phyloP scores from a whole-genome alignment of 2,329 filamentous ascomycete genomes.

The Diplodia sapinea region DNA sequence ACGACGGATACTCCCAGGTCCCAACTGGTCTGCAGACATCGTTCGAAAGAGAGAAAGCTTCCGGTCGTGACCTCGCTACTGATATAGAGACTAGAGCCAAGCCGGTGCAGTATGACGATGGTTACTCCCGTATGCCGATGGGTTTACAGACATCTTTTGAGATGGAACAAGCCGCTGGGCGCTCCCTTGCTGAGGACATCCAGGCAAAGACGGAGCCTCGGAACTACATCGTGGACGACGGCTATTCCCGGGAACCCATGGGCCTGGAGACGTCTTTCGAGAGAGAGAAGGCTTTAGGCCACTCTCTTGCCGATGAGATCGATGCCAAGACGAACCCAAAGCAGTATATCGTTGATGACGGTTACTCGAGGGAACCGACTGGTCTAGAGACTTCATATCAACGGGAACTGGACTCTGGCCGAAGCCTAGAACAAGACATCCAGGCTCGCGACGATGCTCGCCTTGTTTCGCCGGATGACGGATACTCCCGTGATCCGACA shows the following conservation, averaged over 20 bases:
- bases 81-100: conserved; percentile 18
- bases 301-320: conserved; percentile 28
- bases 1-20: conserved; percentile 20
- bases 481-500: conserved; percentile 24
- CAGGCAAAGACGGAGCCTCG: conserved; percentile 12
- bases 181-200: conserved; percentile 18
- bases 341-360: conserved; percentile 15
- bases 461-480: conserved; percentile 13
- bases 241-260: conserved; percentile 30
- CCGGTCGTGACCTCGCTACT: conserved; percentile 23
- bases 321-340: conserved; percentile 2
- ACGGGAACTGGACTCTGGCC: conserved; percentile 30
- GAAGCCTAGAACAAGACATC: conserved; percentile 8
- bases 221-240: conserved; percentile 19
- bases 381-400: conserved; percentile 35
- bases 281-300: conserved; percentile 30
- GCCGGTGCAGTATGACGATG: conserved; percentile 27
- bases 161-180: conserved; percentile 30
- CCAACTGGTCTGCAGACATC: conserved; percentile 35
- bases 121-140: conserved; percentile 32
- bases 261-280: conserved; percentile 35
- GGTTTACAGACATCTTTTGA: conserved; percentile 35
- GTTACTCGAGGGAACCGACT: conserved; percentile 30
- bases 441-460: background rate
- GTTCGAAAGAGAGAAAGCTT: conserved; percentile 32